These are phyloP conservation scores for Aspergillus arachidicola DNA, from an alignment of 2,329 filamentous ascomycete species.

Conservation along the genomic window DNA sequence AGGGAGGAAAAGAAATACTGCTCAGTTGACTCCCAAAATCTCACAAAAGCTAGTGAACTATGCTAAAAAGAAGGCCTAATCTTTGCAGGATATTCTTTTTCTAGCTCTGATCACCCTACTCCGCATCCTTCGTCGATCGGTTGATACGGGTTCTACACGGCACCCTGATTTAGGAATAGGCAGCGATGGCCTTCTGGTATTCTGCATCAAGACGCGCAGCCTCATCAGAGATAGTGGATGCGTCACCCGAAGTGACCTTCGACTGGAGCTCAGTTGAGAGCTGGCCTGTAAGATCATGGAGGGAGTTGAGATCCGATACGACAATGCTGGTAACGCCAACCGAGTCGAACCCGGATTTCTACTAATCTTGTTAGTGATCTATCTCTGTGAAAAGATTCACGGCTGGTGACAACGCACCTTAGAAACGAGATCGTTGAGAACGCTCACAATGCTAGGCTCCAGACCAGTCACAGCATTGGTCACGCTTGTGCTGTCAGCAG, in stretches of 20 bases:
- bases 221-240: not conserved
- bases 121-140: not conserved
- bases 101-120: not conserved
- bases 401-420: not conserved
- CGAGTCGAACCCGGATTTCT: not conserved
- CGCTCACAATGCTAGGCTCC: not conserved
- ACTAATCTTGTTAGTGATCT: not conserved
- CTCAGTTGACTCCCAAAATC: not conserved
- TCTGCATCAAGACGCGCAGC: not conserved
- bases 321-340: not conserved
- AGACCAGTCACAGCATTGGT: not conserved
- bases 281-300: not conserved
- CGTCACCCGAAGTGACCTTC: not conserved
- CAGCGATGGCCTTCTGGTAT: not conserved
- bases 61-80: not conserved
- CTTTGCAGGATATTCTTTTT: not conserved
- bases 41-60: not conserved
- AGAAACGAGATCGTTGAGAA: not conserved
- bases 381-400: not conserved
- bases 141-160: not conserved
- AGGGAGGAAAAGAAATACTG: not conserved
- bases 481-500: not conserved
- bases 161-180: not conserved
- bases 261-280: not conserved
- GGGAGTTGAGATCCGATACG: not conserved